Evolutionary conservation across 768 basidiomycete species (phyloP), one percentile per base, ranked within the genome.

Genomic region (Leccinum subgranulosum): DNA sequence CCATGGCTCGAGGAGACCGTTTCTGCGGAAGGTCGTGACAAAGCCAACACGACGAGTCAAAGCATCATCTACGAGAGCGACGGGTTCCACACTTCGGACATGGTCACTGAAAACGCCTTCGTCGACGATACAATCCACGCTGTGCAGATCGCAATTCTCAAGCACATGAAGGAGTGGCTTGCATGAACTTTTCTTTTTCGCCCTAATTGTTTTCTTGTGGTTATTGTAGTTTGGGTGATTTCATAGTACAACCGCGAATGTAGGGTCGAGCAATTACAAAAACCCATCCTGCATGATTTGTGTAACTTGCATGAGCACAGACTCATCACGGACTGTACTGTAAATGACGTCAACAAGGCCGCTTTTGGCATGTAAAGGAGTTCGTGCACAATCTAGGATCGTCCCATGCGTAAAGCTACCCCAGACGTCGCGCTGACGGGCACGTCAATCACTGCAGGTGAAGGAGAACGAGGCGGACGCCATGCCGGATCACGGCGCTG

Each of bases 1-100:
- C 87, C 88, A 17, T 90, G 87, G 87, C 78, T 81, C 51, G 84
- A 85, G 54, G 81, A 83, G 6, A 89, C 87, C 0, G 75, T 88
- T 6, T 88, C 87, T 4, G 81, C 87, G 0, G 77, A 81, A 23
- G 75, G 75, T 12, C 73, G 78, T 19, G 59, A 69, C 56, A 73
- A 80, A 52, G 41, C 66, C 21, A 86, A 79, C 66, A 86, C 83
- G 3, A 54, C 77, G 1, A 67, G 67, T 1, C 85, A 86, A 62
- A 84, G 84, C 0, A 84, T 89, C 0, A 84, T 89, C 53, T 79
- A 74, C 15, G 67, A 81, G 12, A 73, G 82, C 25, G 79, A 86
- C 60, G 88, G 84, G 0, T 90, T 86, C 78, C 88, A 89, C 62
- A 80, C 80, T 65, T 84, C 87, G 17, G 87, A 90, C 63, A 66